Conservation (phyloP, 2,329 filamentous ascomycete genomes). For the Botrytis sinoallii region DNA sequence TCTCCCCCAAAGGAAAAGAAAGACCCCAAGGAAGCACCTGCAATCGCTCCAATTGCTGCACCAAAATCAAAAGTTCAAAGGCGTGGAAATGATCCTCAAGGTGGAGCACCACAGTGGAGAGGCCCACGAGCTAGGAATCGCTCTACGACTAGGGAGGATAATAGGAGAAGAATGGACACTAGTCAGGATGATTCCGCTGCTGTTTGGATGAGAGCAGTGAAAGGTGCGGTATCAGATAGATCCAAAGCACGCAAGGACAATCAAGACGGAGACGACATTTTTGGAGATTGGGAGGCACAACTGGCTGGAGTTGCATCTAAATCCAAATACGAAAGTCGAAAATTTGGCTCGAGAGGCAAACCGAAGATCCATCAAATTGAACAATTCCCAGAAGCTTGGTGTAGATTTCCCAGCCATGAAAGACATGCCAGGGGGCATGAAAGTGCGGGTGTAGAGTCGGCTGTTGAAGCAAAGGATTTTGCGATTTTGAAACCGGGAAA, state of each 20-base stretch:
- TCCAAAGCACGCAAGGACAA: slow-evolving; percentile 8
- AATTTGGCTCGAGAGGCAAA: slow-evolving; percentile 30
- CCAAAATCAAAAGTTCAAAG: background rate
- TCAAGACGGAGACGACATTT: slow-evolving; percentile 9
- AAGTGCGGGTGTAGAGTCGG: slow-evolving; percentile 25
- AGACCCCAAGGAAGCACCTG: background rate
- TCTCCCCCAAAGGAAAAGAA: background rate
- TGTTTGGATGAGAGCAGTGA: slow-evolving; percentile 18
- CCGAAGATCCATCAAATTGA: slow-evolving; percentile 20
- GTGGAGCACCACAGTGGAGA: slow-evolving; percentile 11
- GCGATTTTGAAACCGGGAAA: slow-evolving; percentile 18
- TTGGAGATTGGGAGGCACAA: slow-evolving; percentile 17
- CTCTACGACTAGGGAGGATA: slow-evolving; percentile 9
- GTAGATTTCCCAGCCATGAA: slow-evolving; percentile 32
- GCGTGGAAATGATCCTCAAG: background rate
- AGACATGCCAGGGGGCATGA: slow-evolving; percentile 27
- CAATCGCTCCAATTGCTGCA: background rate
- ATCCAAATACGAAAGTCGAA: slow-evolving; percentile 26
- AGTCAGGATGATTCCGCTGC: slow-evolving; percentile 17
- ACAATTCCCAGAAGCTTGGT: slow-evolving; percentile 33
- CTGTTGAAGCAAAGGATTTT: slow-evolving; percentile 28
- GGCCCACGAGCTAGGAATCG: slow-evolving; percentile 15
- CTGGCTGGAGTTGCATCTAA: background rate
- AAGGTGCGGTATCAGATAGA: slow-evolving; percentile 9
- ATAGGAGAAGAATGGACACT: slow-evolving; percentile 14